Base-by-base conservation (phyloP, 129 eudicot species). In the Apium graveolens region DNA sequence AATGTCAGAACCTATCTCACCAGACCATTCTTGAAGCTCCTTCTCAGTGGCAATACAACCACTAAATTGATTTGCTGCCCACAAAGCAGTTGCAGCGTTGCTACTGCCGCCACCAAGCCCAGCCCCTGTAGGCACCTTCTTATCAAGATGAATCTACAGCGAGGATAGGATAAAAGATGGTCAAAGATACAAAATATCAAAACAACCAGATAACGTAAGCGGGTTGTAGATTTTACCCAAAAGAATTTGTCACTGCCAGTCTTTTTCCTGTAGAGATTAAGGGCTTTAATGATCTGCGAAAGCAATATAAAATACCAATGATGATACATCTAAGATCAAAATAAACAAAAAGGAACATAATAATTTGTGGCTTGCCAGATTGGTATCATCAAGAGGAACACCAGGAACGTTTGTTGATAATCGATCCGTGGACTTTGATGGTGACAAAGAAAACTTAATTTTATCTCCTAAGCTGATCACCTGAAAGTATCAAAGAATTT, bases 51-150 rank as follows among this genome's bases (percentile, higher is more conserved):
- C 99, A 82, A 96, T 73, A 76, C 95, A 65, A 80, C 97, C 97
- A 81, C 88, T 90, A 78, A 96, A 96, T 43, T 89, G 99, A 83
- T 96, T 96, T 84, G 95, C 97, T n/a, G 99, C 99, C 99, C 99
- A 96, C 46, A 96, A 81, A 78, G 99, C 92, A n/a, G 99, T 96
- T 41, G 97, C 99, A 68, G 97, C 99, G 83, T 96, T 96, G 82
- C 99, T 90, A 84, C 99, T 96, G 69, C 99, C 97, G 37, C 99
- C 97, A 12, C 99, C 99, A 73, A 96, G 94, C 65, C 99, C 99
- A 27, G 97, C 97, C 60, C 99, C 99, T 11, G 99, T 96, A 43
- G 97, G 99, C 85, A 96, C 99, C 86, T 85, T 92, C 88, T 96
- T 96, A 81, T 92, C 97, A 73, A 92, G 95, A 86, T 96, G 99